Percentiles rank a stretch among this genome's conserved stretches.
phyloP scores from a whole-genome alignment of 2,329 filamentous ascomycete genomes.

The Ascochyta rabiei region DNA sequence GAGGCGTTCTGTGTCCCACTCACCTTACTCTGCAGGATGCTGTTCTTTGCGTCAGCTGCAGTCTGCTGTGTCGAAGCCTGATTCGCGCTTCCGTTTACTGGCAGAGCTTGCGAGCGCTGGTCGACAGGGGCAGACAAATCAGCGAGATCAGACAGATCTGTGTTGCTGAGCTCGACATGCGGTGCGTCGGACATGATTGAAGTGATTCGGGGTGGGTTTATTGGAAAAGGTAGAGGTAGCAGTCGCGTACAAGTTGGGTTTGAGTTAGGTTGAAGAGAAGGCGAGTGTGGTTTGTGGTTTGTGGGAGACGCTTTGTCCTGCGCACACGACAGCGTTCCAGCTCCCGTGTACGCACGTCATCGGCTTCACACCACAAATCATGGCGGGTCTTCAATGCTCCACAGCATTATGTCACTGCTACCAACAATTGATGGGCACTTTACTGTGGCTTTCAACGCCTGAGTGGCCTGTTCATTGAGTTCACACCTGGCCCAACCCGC shows the following conservation, averaged over 20 bases:
- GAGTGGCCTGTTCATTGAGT: constrained; percentile 2
- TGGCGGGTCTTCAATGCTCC: constrained; percentile 5
- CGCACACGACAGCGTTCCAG: constrained; percentile 19
- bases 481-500: constrained; percentile 1
- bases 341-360: constrained; percentile 13
- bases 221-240: constrained; percentile 2
- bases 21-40: constrained; percentile 53
- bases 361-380: constrained; percentile 16
- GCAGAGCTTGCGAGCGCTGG: constrained; percentile 17
- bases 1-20: constrained; percentile 36
- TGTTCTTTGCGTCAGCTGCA: constrained; percentile 45
- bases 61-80: constrained; percentile 27
- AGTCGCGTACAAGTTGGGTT: constrained; percentile 6
- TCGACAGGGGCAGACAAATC: constrained; percentile 35
- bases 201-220: constrained; percentile 1
- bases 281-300: constrained; percentile 16
- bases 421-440: neutral
- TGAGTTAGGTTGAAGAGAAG: constrained; percentile 1
- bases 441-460: constrained; percentile 6
- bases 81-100: constrained; percentile 32
- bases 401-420: constrained; percentile 16
- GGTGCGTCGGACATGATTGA: constrained; percentile 41
- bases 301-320: constrained; percentile 13
- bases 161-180: constrained; percentile 39
- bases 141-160: constrained; percentile 31